Evolutionary conservation across 768 basidiomycete genomes (phyloP).

Genomic region (Amanita thiersii): DNA sequence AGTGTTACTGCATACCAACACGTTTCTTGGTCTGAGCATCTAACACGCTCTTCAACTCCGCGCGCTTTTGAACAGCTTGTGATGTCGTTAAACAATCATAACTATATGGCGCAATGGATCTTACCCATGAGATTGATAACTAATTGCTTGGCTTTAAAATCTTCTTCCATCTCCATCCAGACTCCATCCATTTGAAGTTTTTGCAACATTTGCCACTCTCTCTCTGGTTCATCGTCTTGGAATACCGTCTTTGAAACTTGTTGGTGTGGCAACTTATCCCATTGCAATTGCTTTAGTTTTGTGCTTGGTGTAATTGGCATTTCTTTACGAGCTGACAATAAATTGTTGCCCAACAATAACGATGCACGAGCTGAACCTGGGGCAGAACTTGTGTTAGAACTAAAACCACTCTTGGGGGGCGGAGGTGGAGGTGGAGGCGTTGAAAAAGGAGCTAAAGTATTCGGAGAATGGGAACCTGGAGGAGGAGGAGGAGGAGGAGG

Average conservation of each 20-base stretch:
- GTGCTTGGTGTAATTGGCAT: conserved; percentile 76
- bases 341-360: conserved; percentile 46
- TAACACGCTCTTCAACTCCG: conserved; percentile 86
- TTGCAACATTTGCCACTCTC: conserved; percentile 73
- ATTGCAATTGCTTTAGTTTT: conserved; percentile 97
- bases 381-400: conserved; percentile 27
- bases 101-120: conserved; percentile 12
- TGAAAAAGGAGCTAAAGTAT: conserved; percentile 9
- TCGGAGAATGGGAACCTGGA: conserved; percentile 14
- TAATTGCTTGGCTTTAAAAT: conserved; percentile 93
- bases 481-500: conserved; percentile 29
- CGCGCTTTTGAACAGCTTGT: conserved; percentile 73
- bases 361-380: conserved; percentile 51
- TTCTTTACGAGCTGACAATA: conserved; percentile 71
- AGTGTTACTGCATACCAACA: conserved; percentile 56
- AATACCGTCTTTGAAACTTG: conserved; percentile 83
- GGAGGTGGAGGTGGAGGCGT: conserved; percentile 31
- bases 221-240: conserved; percentile 59
- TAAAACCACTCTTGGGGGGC: conserved; percentile 17
- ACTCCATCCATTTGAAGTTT: conserved; percentile 81
- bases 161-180: conserved; percentile 95
- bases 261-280: conserved; percentile 95
- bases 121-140: conserved; percentile 85
- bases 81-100: conserved; percentile 10
- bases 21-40: conserved; percentile 89